phyloP scores from a whole-genome alignment of 306 rosid species.

The Macrotyloma uniflorum region DNA sequence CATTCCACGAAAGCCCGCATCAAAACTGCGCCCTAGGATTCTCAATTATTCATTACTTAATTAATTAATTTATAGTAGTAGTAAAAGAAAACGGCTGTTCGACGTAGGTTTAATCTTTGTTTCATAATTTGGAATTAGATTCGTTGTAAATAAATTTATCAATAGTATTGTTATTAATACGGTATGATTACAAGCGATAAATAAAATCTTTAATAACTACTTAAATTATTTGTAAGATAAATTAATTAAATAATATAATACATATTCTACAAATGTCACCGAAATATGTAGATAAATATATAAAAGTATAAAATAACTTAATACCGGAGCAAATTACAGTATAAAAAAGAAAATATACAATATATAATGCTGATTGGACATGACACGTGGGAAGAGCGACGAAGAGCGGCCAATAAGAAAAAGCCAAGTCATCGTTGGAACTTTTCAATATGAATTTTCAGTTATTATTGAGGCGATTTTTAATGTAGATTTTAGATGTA shows the following conservation, averaged over 20 bases:
- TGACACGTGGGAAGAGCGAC: background rate
- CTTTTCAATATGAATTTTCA: conserved; percentile 19
- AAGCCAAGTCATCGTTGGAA: conserved; percentile 6
- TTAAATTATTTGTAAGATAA: too few relatives aligned
- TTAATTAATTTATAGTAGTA: background rate
- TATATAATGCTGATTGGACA: too few relatives aligned
- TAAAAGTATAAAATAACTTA: background rate
- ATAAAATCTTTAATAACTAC: background rate
- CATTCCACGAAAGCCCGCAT: conserved; percentile 27
- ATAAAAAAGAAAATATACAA: too few relatives aligned
- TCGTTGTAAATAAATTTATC: too few relatives aligned
- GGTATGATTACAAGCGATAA: background rate
- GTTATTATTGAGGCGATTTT: background rate
- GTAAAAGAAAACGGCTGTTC: background rate
- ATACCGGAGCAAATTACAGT: background rate
- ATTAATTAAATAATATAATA: too few relatives aligned
- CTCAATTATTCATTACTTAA: background rate
- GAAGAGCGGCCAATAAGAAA: background rate
- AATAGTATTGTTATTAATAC: background rate
- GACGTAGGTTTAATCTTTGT: background rate
- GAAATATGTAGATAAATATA: too few relatives aligned
- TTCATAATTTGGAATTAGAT: background rate
- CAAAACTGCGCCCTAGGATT: background rate
- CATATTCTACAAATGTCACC: too few relatives aligned
- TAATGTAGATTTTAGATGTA: background rate